phyloP scores from a whole-genome alignment of 1,284 basidiomycete species.

The Fomitopsis pinicola region DNA sequence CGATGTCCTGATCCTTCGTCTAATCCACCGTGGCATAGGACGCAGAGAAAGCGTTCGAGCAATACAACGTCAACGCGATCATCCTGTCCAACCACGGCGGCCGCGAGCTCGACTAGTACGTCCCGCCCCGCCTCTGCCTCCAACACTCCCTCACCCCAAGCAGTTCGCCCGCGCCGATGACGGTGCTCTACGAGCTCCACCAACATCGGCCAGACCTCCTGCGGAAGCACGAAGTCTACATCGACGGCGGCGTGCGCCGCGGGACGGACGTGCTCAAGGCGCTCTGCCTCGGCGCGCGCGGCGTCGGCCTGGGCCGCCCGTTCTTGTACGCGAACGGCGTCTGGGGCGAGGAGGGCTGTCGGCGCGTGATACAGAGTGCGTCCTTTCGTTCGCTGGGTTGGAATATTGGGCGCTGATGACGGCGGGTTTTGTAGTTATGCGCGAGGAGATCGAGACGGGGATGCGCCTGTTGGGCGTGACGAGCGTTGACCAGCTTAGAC shows the following conservation, averaged over 20 bases:
- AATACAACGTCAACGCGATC: constrained; percentile 76
- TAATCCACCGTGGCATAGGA: constrained; percentile 39
- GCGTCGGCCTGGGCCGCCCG: constrained; percentile 84
- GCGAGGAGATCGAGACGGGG: constrained; percentile 42
- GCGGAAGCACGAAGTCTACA: constrained; percentile 73
- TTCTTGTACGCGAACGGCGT: constrained; percentile 89
- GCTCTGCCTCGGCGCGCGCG: constrained; percentile 84
- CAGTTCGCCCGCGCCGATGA: constrained; percentile 68
- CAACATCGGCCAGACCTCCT: constrained; percentile 74
- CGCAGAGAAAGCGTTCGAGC: constrained; percentile 82
- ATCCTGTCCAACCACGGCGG: constrained; percentile 91
- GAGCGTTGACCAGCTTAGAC: constrained; percentile 41
- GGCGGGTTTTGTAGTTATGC: constrained; percentile 16
- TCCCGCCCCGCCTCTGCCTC: neutral
- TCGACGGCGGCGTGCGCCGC: constrained; percentile 84
- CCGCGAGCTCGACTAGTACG: constrained; percentile 79
- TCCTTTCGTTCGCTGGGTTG: neutral
- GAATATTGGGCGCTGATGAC: neutral
- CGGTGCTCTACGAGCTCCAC: constrained; percentile 74
- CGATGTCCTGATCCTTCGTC: constrained; percentile 2
- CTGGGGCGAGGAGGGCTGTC: constrained; percentile 54
- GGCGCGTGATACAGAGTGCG: constrained; percentile 24
- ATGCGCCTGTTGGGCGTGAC: constrained; percentile 52
- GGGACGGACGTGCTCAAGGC: constrained; percentile 93
- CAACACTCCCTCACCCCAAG: neutral